Base-by-base conservation (phyloP, 129 eudicot genomes). In the Arctium minus region DNA sequence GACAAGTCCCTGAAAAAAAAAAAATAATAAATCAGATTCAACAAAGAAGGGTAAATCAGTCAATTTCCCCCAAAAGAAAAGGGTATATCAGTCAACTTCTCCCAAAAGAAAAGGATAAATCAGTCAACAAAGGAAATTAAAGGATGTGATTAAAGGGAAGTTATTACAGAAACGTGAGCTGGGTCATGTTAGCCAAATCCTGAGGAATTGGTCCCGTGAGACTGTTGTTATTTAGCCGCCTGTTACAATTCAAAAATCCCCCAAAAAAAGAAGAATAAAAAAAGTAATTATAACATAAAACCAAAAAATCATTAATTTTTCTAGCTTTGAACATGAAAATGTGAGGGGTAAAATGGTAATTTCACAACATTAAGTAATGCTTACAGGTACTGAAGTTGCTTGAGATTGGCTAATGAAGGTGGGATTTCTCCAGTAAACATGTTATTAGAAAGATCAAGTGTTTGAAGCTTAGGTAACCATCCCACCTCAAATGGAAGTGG, bases 141-240 rank as follows among this genome's bases (percentile, higher is more conserved):
- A 68, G 78, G 22, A 1, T 8, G 8, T 22, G 53, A 40, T 76
- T 73, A 80, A 75, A 83, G 65, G 68, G 81, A 78, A 72, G 80
- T 35, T 48, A 18, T 80, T 95, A 96, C 99, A 91, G 69, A 81
- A 93, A 91, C 76, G 93, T 89, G 71, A 96, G 98, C 74, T 91
- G 99, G 60, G 97, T 96, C 95, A 93, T 85, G 86, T 96, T 90
- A 18, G 97, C 92, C 86, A 96, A 84, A 42, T 91, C 80, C 84
- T 78, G 75, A 82, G 99, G 99, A 86, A 96, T 88, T 78, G 90
- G 86, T 50, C 99, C 98, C 27, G 90, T 78, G 56, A 96, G 92
- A 92, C 92, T 90, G 81, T 96, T 96, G 75, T 96, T 93, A 86
- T 90, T 96, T 77, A 96, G 77, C 88, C 97, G 92, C 97, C 99